Percentiles rank a stretch among this genome's conserved stretches.
Conservation (phyloP, 805 yeast species). For the Starmerella vitae region DNA sequence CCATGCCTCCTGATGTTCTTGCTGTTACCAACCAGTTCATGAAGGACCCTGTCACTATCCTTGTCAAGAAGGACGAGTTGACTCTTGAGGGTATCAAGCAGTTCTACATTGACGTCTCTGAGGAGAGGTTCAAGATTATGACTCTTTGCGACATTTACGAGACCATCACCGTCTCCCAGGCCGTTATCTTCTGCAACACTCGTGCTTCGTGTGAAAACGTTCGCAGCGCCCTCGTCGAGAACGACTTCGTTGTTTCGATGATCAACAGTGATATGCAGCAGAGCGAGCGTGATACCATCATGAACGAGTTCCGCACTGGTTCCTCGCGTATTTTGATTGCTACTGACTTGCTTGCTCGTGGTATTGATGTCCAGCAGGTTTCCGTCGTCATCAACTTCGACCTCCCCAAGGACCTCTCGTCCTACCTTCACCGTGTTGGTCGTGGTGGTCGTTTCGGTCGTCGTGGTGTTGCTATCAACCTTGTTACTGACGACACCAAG, state of each 20-base stretch:
- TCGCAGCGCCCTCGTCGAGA: slow-evolving; percentile 54
- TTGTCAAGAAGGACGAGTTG: slow-evolving; percentile 90
- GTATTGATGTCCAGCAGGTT: slow-evolving; percentile 96
- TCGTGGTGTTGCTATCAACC: slow-evolving; percentile 94
- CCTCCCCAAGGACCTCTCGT: slow-evolving; percentile 77
- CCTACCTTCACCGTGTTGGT: slow-evolving; percentile 95
- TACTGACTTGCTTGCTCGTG: slow-evolving; percentile 94
- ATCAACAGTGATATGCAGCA: slow-evolving; percentile 97
- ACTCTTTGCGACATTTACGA: slow-evolving; percentile 91
- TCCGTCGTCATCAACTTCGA: slow-evolving; percentile 91
- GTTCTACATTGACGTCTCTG: slow-evolving; percentile 76
- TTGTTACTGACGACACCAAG: slow-evolving; percentile 69
- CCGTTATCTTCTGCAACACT: slow-evolving; percentile 95
- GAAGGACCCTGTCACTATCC: slow-evolving; percentile 85
- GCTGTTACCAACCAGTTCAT: slow-evolving; percentile 85
- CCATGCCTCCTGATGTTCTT: slow-evolving; percentile 84
- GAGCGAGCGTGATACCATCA: slow-evolving; percentile 81
- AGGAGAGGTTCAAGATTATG: slow-evolving; percentile 90
- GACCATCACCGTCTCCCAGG: slow-evolving; percentile 89
- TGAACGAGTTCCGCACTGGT: slow-evolving; percentile 93
- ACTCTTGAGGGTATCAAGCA: slow-evolving; percentile 94
- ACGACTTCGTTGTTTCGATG: slow-evolving; percentile 81
- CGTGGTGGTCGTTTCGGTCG: slow-evolving; percentile 98
- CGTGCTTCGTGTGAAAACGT: slow-evolving; percentile 87
- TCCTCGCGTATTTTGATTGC: slow-evolving; percentile 84